Base-by-base conservation (phyloP, 305 asterid species). In the Rubia balearica region DNA sequence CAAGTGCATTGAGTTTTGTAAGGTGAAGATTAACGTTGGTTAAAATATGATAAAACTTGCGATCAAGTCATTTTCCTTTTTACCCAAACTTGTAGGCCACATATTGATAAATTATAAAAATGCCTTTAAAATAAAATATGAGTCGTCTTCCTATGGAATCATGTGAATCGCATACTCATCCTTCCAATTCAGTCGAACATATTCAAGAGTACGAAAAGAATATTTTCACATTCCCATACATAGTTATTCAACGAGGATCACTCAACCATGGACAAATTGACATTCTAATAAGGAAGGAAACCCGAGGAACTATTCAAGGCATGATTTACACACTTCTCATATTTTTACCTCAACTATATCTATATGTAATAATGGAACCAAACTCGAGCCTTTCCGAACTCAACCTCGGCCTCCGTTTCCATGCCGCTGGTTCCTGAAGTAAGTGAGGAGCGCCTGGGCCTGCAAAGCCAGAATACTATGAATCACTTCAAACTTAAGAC, bases 381-480 rank as follows among this genome's bases (percentile, higher is more conserved):
- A 73, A 74, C 67, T 77, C 63, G 5, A 53, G 7, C 3, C 66
- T 55, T 61, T 71, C 43, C 71, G 55, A 80, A 66, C 75, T 87
- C 89, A 89, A 71, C 89, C 87, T 73, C 96, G 82, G 41, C 89
- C 90, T 1, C 88, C 59, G 76, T 81, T 89, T 59, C 94, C 94
- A 74, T 86, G 94, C 43, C 97, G 96, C 76, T 89, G 95, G 85
- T 78, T 91, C 80, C 90, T 85, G 78, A 91, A 91, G 85, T 76
- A 86, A 79, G 85, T 81, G 60, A 89, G 94, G 76, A 91, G 95
- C 74, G 85, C 88, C 68, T 88, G 96, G 30, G 98, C 92, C 98
- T 91, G 90, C 85, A 81, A 74, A 46, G 49, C 46, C 69, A 67
- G 70, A 61, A 67, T 30, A 13, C 48, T 43, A 60, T 72, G 56